These are phyloP conservation scores for Ophiostoma populinum DNA, from an alignment of 2,329 filamentous ascomycete genomes.

Conservation along the genomic window DNA sequence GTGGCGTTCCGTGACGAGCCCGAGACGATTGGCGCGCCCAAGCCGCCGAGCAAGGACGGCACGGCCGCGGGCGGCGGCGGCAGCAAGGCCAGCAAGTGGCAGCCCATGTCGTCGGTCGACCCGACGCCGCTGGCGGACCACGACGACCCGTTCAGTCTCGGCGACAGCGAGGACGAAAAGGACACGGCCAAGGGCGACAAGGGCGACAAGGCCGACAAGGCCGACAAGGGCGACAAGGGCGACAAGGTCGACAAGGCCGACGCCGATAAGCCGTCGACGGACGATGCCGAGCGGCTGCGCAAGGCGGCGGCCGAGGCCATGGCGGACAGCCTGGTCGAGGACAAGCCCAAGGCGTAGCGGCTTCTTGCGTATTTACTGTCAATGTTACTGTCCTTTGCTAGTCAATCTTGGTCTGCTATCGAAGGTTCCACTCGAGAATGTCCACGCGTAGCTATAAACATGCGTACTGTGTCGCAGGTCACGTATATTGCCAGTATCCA, in stretches of 20 bases:
- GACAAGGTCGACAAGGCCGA: constrained; percentile 3
- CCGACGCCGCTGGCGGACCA: constrained; percentile 75
- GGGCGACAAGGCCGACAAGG: constrained; percentile 13
- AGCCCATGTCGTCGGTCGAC: constrained; percentile 73
- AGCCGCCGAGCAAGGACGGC: constrained; percentile 33
- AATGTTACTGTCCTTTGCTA: too few species aligned
- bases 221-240: not conserved
- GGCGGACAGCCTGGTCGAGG: constrained; percentile 14
- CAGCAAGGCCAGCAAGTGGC: constrained; percentile 82
- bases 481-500: too few species aligned
- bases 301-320: constrained; percentile 15
- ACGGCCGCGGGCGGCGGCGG: constrained; percentile 20
- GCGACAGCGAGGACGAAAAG: constrained; percentile 87
- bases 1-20: constrained; percentile 50
- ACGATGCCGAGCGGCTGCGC: constrained; percentile 14
- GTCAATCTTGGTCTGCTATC: too few species aligned
- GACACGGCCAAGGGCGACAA: constrained; percentile 25
- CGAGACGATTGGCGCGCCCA: constrained; percentile 55
- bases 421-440: too few species aligned
- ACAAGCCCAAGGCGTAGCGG: constrained; percentile 10
- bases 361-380: too few species aligned
- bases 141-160: constrained; percentile 91
- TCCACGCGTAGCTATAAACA: too few species aligned
- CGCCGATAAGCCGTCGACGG: too few species aligned
- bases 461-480: too few species aligned